These are phyloP conservation scores for Posidonia australis DNA, from an alignment of 106 monocot genomes.

Conservation along the genomic window DNA sequence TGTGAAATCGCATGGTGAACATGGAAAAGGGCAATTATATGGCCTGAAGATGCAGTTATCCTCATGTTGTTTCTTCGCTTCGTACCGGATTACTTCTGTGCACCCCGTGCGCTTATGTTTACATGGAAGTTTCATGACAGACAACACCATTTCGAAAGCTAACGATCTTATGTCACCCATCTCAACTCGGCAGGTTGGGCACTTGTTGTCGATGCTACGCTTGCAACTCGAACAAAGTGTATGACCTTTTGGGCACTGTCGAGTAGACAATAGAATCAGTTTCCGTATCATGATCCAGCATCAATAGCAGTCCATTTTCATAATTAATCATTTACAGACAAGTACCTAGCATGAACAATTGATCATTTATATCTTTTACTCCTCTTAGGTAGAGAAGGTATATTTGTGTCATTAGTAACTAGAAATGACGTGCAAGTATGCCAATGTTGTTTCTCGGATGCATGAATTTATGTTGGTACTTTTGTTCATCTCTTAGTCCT, in stretches of 20 bases:
- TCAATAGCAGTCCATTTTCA: no score
- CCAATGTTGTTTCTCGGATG: no score
- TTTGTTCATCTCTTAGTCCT: no score
- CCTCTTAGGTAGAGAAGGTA: no score
- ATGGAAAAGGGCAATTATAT: neutral
- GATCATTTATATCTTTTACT: no score
- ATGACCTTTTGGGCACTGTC: constrained; percentile 1
- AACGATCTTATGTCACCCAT: constrained; percentile 1
- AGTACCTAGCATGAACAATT: no score
- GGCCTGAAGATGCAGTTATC: neutral
- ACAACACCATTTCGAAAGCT: neutral
- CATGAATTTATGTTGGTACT: no score
- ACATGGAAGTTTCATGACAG: neutral
- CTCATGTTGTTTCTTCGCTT: neutral
- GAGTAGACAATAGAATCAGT: no score
- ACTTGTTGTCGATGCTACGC: neutral
- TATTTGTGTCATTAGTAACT: no score
- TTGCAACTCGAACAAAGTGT: constrained; percentile 2
- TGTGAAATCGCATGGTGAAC: neutral
- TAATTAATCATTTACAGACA: no score
- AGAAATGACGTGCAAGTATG: no score
- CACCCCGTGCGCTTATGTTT: neutral
- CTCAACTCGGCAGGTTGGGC: neutral
- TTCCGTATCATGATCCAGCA: no score
- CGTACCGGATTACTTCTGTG: neutral